A percentile compares a stretch with the other conserved stretches of the same genome.
phyloP scores from a whole-genome alignment of 257 asterid genomes.

The Knoxia roxburghii region DNA sequence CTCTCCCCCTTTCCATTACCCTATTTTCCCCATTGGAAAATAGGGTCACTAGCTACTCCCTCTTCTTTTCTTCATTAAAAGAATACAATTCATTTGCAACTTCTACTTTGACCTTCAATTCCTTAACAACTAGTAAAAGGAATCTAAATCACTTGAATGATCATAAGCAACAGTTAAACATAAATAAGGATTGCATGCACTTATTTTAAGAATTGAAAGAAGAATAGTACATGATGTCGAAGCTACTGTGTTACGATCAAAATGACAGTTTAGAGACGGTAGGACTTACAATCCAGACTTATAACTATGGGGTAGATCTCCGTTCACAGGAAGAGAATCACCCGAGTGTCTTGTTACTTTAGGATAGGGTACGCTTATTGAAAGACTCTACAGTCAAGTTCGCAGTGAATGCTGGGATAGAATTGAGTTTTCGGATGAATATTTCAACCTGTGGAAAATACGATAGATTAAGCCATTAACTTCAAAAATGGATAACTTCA shows the following conservation, averaged over 20 bases:
- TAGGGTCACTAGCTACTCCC: no score
- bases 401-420: slow-evolving; percentile 92
- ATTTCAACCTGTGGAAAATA: slow-evolving; percentile 61
- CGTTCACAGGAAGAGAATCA: slow-evolving; percentile 1
- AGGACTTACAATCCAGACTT: neutral
- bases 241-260: neutral
- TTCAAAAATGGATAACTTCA: neutral
- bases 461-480: neutral
- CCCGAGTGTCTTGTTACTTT: slow-evolving; percentile 21
- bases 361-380: slow-evolving; percentile 84
- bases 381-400: slow-evolving; percentile 87
- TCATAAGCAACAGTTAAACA: neutral
- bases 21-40: neutral
- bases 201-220: neutral
- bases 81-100: neutral
- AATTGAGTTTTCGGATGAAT: slow-evolving; percentile 74
- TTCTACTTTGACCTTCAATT: neutral
- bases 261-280: neutral
- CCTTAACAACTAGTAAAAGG: neutral
- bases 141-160: neutral
- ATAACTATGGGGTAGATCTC: neutral
- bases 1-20: neutral
- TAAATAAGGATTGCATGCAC: no score
- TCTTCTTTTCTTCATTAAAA: no score
- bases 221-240: neutral